Evolutionary conservation across 2,329 filamentous ascomycete genomes (phyloP), one percentile per base, ranked within the genome.

Genomic region (Colletotrichum sp.): DNA sequence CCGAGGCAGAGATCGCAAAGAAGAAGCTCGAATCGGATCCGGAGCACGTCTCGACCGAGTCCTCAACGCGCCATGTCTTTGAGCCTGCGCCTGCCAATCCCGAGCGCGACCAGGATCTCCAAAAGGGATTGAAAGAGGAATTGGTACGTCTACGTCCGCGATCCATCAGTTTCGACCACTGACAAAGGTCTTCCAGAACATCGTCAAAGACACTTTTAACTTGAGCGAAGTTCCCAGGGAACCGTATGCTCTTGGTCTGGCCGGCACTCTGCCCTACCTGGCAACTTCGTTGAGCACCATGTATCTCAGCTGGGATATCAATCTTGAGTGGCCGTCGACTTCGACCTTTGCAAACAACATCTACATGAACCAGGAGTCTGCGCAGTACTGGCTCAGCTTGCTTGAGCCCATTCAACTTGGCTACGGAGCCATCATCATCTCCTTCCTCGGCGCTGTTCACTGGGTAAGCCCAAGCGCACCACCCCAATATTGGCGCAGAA

Each of bases 381-480:
- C 96, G 4, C 91, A 93, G 76, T 86, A 94, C 28, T 88, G 95
- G 71, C 89, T 98, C 12, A 90, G 93, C 79, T 84, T 95, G 18
- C 88, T 98, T 34, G 96, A 98, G 86, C 96, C 96, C 15, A 87
- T 98, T 69, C 96, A 98, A 85, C 90, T 98, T 71, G 96, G 95
- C 75, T 98, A 98, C 81, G 96, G 96, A 71, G 96, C 96, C 64
- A 92, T 98, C 74, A 97, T 98, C 81, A 94, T 98, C 80, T 98
- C 96, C 32, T 98, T 98, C 89, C 91, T 98, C 2, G 96, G 96
- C 60, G 96, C 96, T 39, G 93, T 98, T 81, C 96, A 98, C 85
- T 98, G 91, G 96, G 94, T 87, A 80, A 76, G n/a, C 36, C 21
- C 13, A 18, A n/a, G 16, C 3, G 63, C 65, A 13, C 59, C 44